Evolutionary conservation across 768 basidiomycete genomes (phyloP).

Genomic region (Tricholoma terreum): DNA sequence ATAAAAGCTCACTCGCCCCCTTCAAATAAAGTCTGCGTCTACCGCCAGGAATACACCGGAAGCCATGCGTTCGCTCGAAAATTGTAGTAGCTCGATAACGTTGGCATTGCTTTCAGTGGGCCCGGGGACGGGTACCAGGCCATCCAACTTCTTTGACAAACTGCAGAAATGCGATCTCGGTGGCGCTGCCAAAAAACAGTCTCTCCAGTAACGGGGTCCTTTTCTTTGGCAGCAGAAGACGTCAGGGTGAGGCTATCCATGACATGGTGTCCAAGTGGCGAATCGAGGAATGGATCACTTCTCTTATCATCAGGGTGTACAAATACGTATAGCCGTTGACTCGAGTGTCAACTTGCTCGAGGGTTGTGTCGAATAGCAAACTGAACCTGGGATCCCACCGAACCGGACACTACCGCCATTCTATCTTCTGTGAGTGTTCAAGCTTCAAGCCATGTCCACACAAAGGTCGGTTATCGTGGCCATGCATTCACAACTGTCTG

Average conservation of each 20-base stretch:
- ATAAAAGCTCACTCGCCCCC: constrained; percentile 92
- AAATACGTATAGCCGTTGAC: too few relatives aligned
- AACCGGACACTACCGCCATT: too few relatives aligned
- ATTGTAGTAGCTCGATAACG: constrained; percentile 86
- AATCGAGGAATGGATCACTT: too few relatives aligned
- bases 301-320: too few relatives aligned
- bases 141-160: constrained; percentile 82
- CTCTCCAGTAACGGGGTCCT: constrained; percentile 56
- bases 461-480: too few relatives aligned
- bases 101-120: constrained; percentile 57
- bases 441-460: too few relatives aligned
- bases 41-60: constrained; percentile 81
- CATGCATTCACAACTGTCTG: too few relatives aligned
- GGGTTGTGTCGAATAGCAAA: too few relatives aligned
- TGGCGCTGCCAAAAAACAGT: constrained; percentile 86
- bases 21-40: constrained; percentile 76
- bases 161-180: constrained; percentile 85
- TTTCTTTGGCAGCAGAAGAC: constrained; percentile 92
- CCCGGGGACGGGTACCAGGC: constrained; percentile 68
- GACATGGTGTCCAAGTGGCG: too few relatives aligned
- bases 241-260: constrained; percentile 89
- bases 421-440: too few relatives aligned
- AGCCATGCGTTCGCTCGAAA: constrained; percentile 89
- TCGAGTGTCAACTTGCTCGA: too few relatives aligned
- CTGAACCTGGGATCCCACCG: too few relatives aligned